Base-by-base conservation (phyloP, 805 yeast species). In the Metschnikowia borealis region DNA sequence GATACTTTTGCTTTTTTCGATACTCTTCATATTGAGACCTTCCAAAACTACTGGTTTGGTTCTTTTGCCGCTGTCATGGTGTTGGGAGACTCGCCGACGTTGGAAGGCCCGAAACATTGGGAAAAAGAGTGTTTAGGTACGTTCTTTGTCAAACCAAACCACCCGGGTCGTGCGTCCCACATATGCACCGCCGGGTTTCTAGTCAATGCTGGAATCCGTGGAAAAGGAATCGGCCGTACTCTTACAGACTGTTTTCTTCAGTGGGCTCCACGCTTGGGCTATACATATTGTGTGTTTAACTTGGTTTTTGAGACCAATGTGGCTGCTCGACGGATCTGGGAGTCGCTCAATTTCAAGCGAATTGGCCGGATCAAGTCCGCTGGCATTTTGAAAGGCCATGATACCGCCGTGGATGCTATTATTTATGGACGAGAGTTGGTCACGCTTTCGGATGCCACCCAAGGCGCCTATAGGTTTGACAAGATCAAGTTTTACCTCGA, bases 211-310 rank as follows among this genome's bases (percentile, higher is more conserved):
- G 96, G 96, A 56, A 89, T 89, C 58, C 74, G 99, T 60, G 90
- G 92, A 23, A 88, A 87, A 64, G 96, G 97, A 4, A 88, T 94
- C 26, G 99, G 98, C 5, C 74, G 85, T 49, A 86, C 94, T 0
- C 66, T 94, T 54, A 84, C 87, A 15, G 96, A 89, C 60, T 85
- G 95, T 59, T 89, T 82, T 59, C 65, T 91, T 21, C 89, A 85
- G 52, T 94, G 98, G 98, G 89, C 97, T 1, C 92, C 92, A 13
- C 75, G 83, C 54, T 72, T 94, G 38, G 97, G 97, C 3, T 92
- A 87, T 67, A 87, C 92, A 0, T 87, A 89, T 56, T 80, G 88
- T 5, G 80, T 87, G 54, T 87, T 94, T 69, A 89, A 90, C 55
- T 72, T 92, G 50, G 89, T 92, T 3, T 94, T 88, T 66, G 96